Evolutionary conservation across 2,329 filamentous ascomycete genomes (phyloP).

Genomic region (Plenodomus tracheiphilus): DNA sequence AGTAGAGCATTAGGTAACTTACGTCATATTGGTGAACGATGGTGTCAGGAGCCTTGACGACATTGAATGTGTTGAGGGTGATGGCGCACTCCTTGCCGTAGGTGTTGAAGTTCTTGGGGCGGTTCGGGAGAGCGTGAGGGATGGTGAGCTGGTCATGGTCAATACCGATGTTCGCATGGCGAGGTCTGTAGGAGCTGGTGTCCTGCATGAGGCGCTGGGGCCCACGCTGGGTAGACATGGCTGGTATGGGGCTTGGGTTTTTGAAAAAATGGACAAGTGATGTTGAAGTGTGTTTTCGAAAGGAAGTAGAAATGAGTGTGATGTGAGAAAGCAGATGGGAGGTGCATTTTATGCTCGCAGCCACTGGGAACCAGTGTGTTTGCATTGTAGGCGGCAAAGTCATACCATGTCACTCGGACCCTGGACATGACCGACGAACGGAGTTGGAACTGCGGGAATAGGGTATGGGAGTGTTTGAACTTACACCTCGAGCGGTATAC

Average conservation of each 20-base stretch:
- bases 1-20: conserved; percentile 46
- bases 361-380: background rate
- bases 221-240: background rate
- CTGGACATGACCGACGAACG: background rate
- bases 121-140: conserved; percentile 34
- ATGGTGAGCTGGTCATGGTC: conserved; percentile 27
- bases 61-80: conserved; percentile 74
- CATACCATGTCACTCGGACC: conserved; percentile 1
- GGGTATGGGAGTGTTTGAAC: conserved; percentile 22
- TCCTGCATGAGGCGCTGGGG: background rate
- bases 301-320: background rate
- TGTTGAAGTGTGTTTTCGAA: conserved; percentile 4
- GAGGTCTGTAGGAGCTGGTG: background rate
- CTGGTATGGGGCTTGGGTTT: background rate
- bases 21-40: conserved; percentile 85
- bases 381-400: conserved; percentile 1
- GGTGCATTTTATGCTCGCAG: conserved; percentile 5
- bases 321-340: background rate
- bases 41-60: conserved; percentile 61
- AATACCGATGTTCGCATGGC: conserved; percentile 29
- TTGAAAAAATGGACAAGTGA: conserved; percentile 1
- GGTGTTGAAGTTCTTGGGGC: conserved; percentile 43
- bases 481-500: conserved; percentile 44
- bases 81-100: conserved; percentile 47
- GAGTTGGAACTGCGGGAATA: conserved; percentile 8